Evolutionary conservation across 2,329 filamentous ascomycete species (phyloP).

Genomic region (Penicillium psychrosexuale): DNA sequence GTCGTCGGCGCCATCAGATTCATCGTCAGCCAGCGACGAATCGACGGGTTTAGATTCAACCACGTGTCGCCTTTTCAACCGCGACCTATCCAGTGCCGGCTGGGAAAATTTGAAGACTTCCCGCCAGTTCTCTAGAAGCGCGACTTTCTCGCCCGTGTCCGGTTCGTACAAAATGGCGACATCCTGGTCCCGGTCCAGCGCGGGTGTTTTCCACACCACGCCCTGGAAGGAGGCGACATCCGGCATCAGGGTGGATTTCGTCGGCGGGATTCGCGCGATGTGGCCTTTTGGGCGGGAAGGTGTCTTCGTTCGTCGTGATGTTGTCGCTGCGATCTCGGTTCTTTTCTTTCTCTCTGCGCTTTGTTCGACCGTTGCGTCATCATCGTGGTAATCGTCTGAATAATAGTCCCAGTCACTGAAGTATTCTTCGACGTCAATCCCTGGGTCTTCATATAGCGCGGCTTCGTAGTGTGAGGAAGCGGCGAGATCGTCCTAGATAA

Average conservation of each 20-base stretch:
- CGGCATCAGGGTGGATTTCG: conserved; percentile 13
- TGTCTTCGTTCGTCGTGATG: conserved; percentile 18
- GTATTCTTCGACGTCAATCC: conserved; percentile 39
- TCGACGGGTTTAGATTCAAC: neutral
- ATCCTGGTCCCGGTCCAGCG: conserved; percentile 24
- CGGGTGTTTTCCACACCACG: conserved; percentile 40
- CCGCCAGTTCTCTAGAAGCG: conserved; percentile 47
- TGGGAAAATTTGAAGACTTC: conserved; percentile 42
- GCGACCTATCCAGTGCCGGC: conserved; percentile 28
- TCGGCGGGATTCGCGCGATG: neutral
- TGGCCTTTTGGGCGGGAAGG: neutral
- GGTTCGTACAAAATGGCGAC: conserved; percentile 34
- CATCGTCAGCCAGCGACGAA: conserved; percentile 4
- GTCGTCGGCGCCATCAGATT: conserved; percentile 7
- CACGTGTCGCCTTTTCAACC: conserved; percentile 15
- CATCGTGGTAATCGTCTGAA: conserved; percentile 46
- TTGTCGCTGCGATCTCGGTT: conserved; percentile 8
- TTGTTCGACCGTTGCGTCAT: conserved; percentile 37
- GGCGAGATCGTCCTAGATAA: conserved; percentile 43
- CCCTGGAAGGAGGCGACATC: conserved; percentile 37
- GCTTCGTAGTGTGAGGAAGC: conserved; percentile 41
- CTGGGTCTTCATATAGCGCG: conserved; percentile 40
- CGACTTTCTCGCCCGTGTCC: conserved; percentile 42
- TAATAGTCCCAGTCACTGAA: conserved; percentile 48
- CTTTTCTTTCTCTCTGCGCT: conserved; percentile 16